Evolutionary conservation across 2,329 filamentous ascomycete genomes (phyloP).

Genomic region (Colletotrichum magnum): DNA sequence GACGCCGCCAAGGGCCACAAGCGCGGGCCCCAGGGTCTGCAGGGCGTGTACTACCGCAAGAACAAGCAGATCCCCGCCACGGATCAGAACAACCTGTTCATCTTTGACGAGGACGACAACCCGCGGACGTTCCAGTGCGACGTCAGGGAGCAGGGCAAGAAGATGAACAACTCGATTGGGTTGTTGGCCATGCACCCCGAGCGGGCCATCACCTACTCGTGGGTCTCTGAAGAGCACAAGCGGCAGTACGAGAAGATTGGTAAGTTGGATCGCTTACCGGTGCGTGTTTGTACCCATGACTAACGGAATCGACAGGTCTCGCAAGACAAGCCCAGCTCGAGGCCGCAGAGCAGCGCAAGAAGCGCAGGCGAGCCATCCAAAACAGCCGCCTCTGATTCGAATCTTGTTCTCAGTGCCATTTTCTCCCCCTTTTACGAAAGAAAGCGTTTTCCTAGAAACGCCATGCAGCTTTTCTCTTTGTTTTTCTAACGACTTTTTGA

Average conservation of each 20-base stretch:
- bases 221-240: constrained; percentile 47
- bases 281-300: no score
- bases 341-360: constrained; percentile 37
- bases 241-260: constrained; percentile 45
- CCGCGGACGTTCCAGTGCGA: constrained; percentile 40
- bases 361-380: constrained; percentile 38
- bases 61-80: constrained; percentile 42
- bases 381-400: constrained; percentile 35
- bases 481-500: constrained; percentile 19
- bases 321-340: constrained; percentile 41
- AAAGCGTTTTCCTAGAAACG: neutral
- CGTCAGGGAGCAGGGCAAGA: constrained; percentile 46
- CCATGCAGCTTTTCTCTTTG: neutral
- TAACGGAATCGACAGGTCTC: constrained; percentile 8
- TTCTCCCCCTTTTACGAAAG: neutral
- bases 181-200: constrained; percentile 52
- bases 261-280: constrained; percentile 42
- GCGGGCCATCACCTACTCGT: constrained; percentile 50
- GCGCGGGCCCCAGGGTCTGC: constrained; percentile 40
- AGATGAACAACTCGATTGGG: constrained; percentile 44
- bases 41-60: constrained; percentile 43
- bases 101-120: constrained; percentile 42
- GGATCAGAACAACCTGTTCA: constrained; percentile 38
- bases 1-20: constrained; percentile 39
- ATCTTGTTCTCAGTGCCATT: neutral